Evolutionary conservation across 2,329 filamentous ascomycete species (phyloP), one percentile per base, ranked within the genome.

Genomic region (Colletotrichum viniferum): DNA sequence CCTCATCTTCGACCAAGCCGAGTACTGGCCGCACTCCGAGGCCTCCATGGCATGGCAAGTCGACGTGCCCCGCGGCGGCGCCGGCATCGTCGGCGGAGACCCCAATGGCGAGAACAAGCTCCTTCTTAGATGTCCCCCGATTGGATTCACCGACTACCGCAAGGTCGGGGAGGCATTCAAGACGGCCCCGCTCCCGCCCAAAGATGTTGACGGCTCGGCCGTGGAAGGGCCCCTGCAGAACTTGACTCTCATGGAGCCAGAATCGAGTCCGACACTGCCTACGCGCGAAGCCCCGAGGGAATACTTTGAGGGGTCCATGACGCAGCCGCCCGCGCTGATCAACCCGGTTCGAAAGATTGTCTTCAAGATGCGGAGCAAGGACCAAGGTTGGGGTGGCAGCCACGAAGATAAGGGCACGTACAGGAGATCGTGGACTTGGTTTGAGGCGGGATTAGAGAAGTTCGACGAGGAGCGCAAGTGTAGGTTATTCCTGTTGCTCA

Each of bases 271-370:
- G 13, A 64, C 73, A 4, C 58, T 61, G 18, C 26, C 68, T 12
- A 43, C 56, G 6, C 52, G 63, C 28, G 74, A 74, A 32, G 65
- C 71, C 1, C 71, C 65, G n/a, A 52, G 68, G 7, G 83, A 85
- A 56, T 84, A 83, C 56, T 69, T 80, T n/a, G 77, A 82, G 8
- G 78, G 81, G 7, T 81, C 86, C 36, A 80, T 85, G 73, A 43
- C 79, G 3, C 60, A 64, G 65, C 65, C 69, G 7, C 75, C 77
- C 7, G 63, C 52, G 2, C 80, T 91, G 2, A 80, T 85, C 4
- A 82, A 86, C 67, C 90, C 91, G 1, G 90, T 89, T 66, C 88
- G 90, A 43, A 93, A 92, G 81, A 86, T 94, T 24, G 88, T 92
- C 26, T 93, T 93, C 80, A 89, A 87, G 7, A 86, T 92, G 55